phyloP scores from a whole-genome alignment of 805 yeast species.

The Tetrapisispora taiwanensis region DNA sequence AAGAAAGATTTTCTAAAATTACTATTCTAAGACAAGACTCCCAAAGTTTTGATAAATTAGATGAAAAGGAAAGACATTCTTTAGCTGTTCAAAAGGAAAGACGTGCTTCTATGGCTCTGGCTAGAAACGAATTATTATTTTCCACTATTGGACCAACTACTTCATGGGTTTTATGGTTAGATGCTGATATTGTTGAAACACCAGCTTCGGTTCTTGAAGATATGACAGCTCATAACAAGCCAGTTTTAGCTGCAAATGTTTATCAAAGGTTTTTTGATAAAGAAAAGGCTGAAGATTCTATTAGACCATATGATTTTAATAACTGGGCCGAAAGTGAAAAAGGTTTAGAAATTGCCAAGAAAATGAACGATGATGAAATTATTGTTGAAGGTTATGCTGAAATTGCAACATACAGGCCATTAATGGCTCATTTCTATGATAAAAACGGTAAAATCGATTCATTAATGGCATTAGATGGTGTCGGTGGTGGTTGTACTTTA shows the following conservation, averaged over 20 bases:
- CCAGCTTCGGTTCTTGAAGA: constrained; percentile 80
- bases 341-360: constrained; percentile 64
- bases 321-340: constrained; percentile 88
- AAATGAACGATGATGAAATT: constrained; percentile 78
- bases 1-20: constrained; percentile 65
- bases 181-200: constrained; percentile 86
- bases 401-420: constrained; percentile 84
- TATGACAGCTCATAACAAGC: constrained; percentile 72
- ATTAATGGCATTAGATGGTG: constrained; percentile 88
- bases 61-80: constrained; percentile 87
- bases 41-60: constrained; percentile 61
- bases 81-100: constrained; percentile 77
- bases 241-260: constrained; percentile 86
- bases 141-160: constrained; percentile 83
- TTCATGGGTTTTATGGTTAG: constrained; percentile 95
- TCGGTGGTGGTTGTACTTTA: constrained; percentile 93
- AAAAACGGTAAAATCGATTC: constrained; percentile 48
- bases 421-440: constrained; percentile 85
- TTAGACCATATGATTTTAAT: constrained; percentile 89
- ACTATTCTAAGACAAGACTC: constrained; percentile 88
- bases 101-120: constrained; percentile 84
- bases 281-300: constrained; percentile 42
- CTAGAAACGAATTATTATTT: constrained; percentile 83
- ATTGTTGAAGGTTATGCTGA: constrained; percentile 91
- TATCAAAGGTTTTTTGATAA: constrained; percentile 70